These are phyloP conservation scores for Orbilia brochopaga DNA, from an alignment of 2,329 filamentous ascomycete species.

Conservation along the genomic window DNA sequence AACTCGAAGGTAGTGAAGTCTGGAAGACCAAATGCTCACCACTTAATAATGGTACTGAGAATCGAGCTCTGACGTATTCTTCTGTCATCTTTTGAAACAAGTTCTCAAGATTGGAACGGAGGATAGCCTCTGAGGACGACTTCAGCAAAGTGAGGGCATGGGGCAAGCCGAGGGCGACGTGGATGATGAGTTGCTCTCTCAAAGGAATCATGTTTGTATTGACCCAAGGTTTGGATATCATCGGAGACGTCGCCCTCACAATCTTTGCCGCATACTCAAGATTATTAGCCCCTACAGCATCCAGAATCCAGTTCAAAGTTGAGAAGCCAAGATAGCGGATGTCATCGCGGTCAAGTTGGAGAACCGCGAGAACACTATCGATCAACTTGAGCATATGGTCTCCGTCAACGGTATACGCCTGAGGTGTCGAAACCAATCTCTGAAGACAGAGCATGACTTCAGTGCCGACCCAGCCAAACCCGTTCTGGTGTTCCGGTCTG, in stretches of 20 bases:
- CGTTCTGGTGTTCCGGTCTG: conserved; percentile 56
- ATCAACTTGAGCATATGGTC: conserved; percentile 63
- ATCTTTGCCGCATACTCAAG: conserved; percentile 67
- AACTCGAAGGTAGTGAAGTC: conserved; percentile 61
- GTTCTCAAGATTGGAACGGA: conserved; percentile 64
- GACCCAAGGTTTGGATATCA: conserved; percentile 76
- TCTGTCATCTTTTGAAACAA: conserved; percentile 73
- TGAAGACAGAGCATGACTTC: conserved; percentile 71
- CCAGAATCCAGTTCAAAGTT: conserved; percentile 74
- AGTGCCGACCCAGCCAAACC: conserved; percentile 58
- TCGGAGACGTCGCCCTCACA: conserved; percentile 69
- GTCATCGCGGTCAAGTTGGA: conserved; percentile 67
- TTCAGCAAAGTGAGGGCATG: conserved; percentile 65
- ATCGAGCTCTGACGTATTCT: conserved; percentile 74
- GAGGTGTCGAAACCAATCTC: conserved; percentile 68
- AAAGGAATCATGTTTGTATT: conserved; percentile 67
- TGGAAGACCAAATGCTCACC: conserved; percentile 75
- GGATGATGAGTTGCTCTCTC: conserved; percentile 67
- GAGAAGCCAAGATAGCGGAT: conserved; percentile 74
- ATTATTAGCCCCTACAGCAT: conserved; percentile 71
- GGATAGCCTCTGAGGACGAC: conserved; percentile 56
- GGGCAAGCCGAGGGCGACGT: conserved; percentile 68
- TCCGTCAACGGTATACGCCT: conserved; percentile 67
- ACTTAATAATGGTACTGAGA: conserved; percentile 74
- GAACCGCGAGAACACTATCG: conserved; percentile 58